These are phyloP conservation scores for Aristolochia contorta DNA, from an alignment of 164 flowering plant species.

Conservation along the genomic window DNA sequence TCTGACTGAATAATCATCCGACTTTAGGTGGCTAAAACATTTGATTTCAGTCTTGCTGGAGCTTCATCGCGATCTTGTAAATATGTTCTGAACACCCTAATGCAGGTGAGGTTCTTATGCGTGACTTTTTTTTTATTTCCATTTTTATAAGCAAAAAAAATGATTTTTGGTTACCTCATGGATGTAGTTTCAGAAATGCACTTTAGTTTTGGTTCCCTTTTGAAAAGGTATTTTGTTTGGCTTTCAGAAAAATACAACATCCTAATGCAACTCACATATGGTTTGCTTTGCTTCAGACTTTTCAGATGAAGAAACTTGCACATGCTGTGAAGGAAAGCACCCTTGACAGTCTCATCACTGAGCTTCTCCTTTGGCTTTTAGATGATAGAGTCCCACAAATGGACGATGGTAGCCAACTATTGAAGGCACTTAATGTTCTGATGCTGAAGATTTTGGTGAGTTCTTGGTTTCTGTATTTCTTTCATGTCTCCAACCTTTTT, in stretches of 20 bases:
- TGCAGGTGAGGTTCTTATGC: constrained; percentile 54
- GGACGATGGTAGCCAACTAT: constrained; percentile 98
- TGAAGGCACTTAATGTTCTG: constrained; percentile 92
- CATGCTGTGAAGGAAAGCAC: constrained; percentile 91
- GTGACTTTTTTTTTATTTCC: no score
- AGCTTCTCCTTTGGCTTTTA: constrained; percentile 94
- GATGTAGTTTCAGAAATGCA: background rate
- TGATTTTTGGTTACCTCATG: no score
- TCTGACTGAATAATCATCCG: background rate
- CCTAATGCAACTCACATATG: background rate
- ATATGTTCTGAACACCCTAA: constrained; percentile 92
- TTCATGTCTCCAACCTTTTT: no score
- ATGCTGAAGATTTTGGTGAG: constrained; percentile 96
- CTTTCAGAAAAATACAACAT: background rate
- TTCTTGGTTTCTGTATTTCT: constrained; percentile 1
- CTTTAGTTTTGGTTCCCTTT: no score
- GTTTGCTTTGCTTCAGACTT: constrained; percentile 51
- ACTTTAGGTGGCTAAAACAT: constrained; percentile 76
- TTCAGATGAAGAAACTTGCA: constrained; percentile 85
- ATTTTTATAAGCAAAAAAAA: no score
- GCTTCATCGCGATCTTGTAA: constrained; percentile 98
- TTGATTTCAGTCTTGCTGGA: constrained; percentile 84
- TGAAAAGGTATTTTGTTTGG: background rate
- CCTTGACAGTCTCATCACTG: constrained; percentile 80
- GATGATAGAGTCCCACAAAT: constrained; percentile 94